These are phyloP conservation scores for Rhizophagus sp. DNA, from an alignment of 192 early-diverging fungal genomes.

Conservation along the genomic window DNA sequence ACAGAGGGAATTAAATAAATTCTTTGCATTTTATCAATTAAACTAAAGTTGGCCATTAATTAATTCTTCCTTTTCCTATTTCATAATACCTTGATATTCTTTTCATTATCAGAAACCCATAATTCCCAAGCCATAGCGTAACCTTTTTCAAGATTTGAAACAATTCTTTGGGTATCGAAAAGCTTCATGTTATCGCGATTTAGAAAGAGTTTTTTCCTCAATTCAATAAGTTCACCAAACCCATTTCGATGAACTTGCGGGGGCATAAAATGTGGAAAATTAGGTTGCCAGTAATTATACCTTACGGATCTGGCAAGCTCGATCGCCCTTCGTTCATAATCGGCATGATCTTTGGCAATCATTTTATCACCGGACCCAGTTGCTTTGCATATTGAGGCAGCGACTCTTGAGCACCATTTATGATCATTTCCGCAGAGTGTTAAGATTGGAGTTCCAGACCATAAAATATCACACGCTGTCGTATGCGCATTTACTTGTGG, in stretches of 20 bases:
- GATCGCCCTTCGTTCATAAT: conserved; percentile 69
- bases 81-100: background rate
- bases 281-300: conserved; percentile 14
- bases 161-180: conserved; percentile 89
- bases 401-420: conserved; percentile 91
- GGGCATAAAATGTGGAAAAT: background rate
- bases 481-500: conserved; percentile 98
- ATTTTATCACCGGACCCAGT: conserved; percentile 73
- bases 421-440: conserved; percentile 87
- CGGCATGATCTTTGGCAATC: conserved; percentile 62
- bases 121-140: conserved; percentile 70
- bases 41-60: background rate
- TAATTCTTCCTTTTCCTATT: background rate
- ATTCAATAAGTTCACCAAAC: conserved; percentile 57
- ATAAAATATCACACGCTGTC: conserved; percentile 92
- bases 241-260: conserved; percentile 44
- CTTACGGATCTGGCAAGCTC: conserved; percentile 51
- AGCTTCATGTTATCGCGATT: conserved; percentile 75
- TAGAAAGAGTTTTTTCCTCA: conserved; percentile 72
- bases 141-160: conserved; percentile 77
- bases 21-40: background rate
- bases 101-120: conserved; percentile 64
- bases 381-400: conserved; percentile 80
- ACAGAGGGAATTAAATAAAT: too few species aligned
- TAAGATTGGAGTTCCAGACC: conserved; percentile 90